Percentiles rank a stretch among this genome's conserved stretches.
phyloP scores from a whole-genome alignment of 176 grass and related monocot genomes.

The Oryza glaberrima region DNA sequence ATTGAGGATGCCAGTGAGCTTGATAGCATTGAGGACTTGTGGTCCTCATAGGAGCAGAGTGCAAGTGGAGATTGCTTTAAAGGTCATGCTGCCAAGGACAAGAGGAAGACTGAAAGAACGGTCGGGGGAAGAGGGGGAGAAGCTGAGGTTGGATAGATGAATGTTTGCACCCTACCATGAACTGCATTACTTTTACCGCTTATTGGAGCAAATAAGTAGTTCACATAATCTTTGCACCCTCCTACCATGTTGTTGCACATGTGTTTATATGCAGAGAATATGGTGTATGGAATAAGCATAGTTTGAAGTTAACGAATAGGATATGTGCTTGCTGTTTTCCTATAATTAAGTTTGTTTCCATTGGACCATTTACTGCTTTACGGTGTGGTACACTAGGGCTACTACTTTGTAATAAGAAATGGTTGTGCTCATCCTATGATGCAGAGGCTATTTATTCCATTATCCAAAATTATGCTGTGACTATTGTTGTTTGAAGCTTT shows the following conservation, averaged over 20 bases:
- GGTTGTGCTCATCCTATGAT: background rate
- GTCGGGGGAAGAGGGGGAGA: too few relatives aligned
- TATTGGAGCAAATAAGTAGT: background rate
- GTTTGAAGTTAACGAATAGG: background rate
- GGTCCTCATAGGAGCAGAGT: too few relatives aligned
- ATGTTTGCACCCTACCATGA: background rate
- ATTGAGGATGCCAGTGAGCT: too few relatives aligned
- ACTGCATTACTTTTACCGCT: background rate
- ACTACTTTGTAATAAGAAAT: background rate
- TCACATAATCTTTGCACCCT: background rate
- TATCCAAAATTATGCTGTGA: background rate
- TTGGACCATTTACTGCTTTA: background rate
- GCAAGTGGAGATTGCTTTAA: too few relatives aligned
- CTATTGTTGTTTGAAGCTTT: slow-evolving; percentile 27
- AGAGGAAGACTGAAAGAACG: too few relatives aligned
- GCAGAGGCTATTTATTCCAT: background rate
- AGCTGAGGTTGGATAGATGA: background rate
- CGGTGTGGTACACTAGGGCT: background rate
- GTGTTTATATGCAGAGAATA: background rate
- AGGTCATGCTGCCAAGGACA: too few relatives aligned
- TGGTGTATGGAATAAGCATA: background rate
- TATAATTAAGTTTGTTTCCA: background rate
- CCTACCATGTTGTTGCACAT: background rate
- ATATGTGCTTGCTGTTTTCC: background rate
- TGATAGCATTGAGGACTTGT: too few relatives aligned